Evolutionary conservation across 2,329 filamentous ascomycete species (phyloP).

Genomic region (Grosmannia huntii): DNA sequence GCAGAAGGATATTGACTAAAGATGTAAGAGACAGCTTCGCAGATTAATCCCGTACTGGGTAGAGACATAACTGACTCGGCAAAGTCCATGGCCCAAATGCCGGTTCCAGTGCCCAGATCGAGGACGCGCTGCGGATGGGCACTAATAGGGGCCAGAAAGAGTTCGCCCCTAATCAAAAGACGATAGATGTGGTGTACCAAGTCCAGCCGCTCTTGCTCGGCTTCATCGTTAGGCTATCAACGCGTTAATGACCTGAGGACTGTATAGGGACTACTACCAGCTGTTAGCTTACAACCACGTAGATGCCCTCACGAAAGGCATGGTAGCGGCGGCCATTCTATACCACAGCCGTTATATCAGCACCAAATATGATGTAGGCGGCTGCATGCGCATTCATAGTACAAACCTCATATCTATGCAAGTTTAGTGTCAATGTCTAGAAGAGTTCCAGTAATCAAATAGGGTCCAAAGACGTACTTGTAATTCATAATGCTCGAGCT

Average conservation of each 20-base stretch:
- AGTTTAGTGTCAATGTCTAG: neutral
- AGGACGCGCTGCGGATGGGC: constrained; percentile 28
- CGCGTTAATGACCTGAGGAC: too few species aligned
- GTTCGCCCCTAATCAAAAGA: constrained; percentile 29
- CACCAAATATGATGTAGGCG: too few species aligned
- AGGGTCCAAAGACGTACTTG: neutral
- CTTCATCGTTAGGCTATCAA: constrained; percentile 2
- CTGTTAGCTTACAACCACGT: neutral
- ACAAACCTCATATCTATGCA: neutral
- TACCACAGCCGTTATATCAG: neutral
- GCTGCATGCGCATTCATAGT: neutral
- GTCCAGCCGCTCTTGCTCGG: constrained; percentile 2
- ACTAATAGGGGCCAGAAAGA: constrained; percentile 31
- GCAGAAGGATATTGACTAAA: constrained; percentile 18
- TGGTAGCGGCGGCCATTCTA: constrained; percentile 3
- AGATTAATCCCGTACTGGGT: neutral
- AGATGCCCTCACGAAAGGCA: constrained; percentile 1
- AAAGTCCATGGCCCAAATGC: constrained; percentile 54
- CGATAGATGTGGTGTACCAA: constrained; percentile 35
- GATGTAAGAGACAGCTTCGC: neutral
- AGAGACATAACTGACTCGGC: constrained; percentile 22
- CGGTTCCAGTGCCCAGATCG: constrained; percentile 35
- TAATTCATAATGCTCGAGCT: constrained; percentile 2
- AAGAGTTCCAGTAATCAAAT: too few species aligned
- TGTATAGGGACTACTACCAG: too few species aligned